Base-by-base conservation (phyloP, 306 rosid genomes). In the Cercis canadensis region DNA sequence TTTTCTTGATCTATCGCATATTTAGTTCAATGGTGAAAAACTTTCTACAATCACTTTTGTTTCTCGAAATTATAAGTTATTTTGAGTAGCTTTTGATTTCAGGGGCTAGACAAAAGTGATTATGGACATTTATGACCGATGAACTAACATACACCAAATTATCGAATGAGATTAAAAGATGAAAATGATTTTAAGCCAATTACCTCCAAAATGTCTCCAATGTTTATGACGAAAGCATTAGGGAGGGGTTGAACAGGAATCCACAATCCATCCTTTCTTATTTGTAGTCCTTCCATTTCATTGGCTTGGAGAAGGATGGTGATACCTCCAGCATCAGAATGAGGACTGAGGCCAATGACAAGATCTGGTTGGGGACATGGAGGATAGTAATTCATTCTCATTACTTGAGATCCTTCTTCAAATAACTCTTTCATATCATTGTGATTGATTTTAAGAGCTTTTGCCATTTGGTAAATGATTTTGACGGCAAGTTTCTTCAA, bases 171-270 rank as follows among this genome's bases (percentile, higher is more conserved):
- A 3, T 24, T 24, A 24, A 24, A 24, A 24, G 29, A 24, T 24
- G 29, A 1, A 24, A 24, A 24, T 24, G 29, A 24, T 24, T 24
- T 3, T 1, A 24, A 24, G 10, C 1, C 8, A 11, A 57, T 57
- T 61, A 84, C 87, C 84, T 79, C 84, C 80, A 79, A 18, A 24
- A 76, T 73, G 54, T 83, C 85, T 63, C 85, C 85, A 14, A 80
- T 18, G 56, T 80, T 85, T 55, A 81, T 47, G 21, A 78, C 60
- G 45, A 84, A 78, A 67, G 84, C 84, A 72, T 81, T 72, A 7
- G 86, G 84, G 34, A 84, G 75, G 9, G 88, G 86, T 43, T 49
- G 75, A 47, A 84, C 54, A 0, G 81, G 69, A 78, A 84, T 40
- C 89, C 86, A 85, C 3, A 17, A 5, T 46, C 80, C 86, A 43